Conservation (phyloP, 2,329 filamentous ascomycete species). For the Myriosclerotinia scirpicola region DNA sequence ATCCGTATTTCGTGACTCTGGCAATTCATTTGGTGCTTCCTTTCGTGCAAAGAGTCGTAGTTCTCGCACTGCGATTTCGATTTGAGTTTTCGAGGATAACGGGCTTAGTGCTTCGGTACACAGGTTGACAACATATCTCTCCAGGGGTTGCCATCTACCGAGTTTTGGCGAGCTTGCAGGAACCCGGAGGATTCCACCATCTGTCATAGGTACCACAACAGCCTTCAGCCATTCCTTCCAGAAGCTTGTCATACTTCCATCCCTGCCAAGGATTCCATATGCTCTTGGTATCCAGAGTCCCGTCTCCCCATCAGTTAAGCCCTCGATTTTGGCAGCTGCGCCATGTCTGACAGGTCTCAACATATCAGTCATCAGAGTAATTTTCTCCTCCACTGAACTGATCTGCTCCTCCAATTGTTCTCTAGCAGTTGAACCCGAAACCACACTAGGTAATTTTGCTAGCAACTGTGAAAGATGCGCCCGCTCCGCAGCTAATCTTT, state of each 20-base stretch:
- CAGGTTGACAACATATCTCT: constrained; percentile 94
- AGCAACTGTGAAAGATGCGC: constrained; percentile 87
- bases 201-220: constrained; percentile 92
- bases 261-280: constrained; percentile 87
- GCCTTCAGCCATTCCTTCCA: constrained; percentile 99
- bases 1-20: constrained; percentile 86
- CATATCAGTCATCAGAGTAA: constrained; percentile 93
- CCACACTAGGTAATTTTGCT: constrained; percentile 74
- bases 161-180: constrained; percentile 86
- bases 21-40: constrained; percentile 89
- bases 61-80: constrained; percentile 87
- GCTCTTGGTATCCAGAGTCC: constrained; percentile 94
- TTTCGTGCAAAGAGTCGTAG: constrained; percentile 89
- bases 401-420: constrained; percentile 92
- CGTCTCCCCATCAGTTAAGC: constrained; percentile 90
- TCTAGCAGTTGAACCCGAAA: constrained; percentile 76
- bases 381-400: constrained; percentile 94
- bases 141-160: constrained; percentile 92
- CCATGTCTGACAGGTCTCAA: constrained; percentile 88
- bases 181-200: constrained; percentile 77
- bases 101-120: constrained; percentile 94
- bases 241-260: constrained; percentile 79
- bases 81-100: constrained; percentile 89
- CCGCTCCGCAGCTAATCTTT: constrained; percentile 81
- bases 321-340: constrained; percentile 95